Evolutionary conservation across 495 filamentous ascomycete species (phyloP).

Genomic region (Neurospora sublineolata): DNA sequence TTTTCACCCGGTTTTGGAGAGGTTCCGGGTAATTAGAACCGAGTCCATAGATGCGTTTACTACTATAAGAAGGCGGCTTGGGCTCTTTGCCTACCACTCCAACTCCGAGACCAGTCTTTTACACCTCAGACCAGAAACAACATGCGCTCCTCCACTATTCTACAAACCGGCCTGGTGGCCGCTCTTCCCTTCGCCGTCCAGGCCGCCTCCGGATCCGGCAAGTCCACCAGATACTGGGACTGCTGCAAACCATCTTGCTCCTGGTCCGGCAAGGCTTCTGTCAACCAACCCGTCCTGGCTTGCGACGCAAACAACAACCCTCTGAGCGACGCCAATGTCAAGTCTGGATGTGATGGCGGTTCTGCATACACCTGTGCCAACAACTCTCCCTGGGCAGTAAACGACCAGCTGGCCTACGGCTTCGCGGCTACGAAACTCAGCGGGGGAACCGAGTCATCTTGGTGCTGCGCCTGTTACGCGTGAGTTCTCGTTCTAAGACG

Average conservation of each 20-base stretch:
- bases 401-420: constrained; percentile 40
- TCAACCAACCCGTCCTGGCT: constrained; percentile 36
- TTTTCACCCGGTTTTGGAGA: not conserved
- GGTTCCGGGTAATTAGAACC: not conserved
- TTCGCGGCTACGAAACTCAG: constrained; percentile 40
- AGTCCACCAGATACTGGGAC: constrained; percentile 41
- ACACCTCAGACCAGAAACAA: not conserved
- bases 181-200: constrained; percentile 12
- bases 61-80: not conserved
- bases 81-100: not conserved
- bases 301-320: constrained; percentile 42
- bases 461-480: constrained; percentile 50
- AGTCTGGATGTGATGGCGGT: constrained; percentile 32
- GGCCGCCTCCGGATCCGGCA: constrained; percentile 15
- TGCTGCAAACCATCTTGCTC: constrained; percentile 51
- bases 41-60: not conserved
- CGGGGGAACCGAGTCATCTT: constrained; percentile 32
- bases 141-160: constrained; percentile 15
- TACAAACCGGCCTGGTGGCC: constrained; percentile 13
- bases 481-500: constrained; percentile 22
- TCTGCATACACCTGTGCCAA: constrained; percentile 41
- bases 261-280: constrained; percentile 42
- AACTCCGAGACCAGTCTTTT: not conserved
- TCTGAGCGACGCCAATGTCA: constrained; percentile 13
- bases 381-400: constrained; percentile 44